Percentiles rank a stretch among this genome's conserved stretches.
These are phyloP conservation scores for Earliella scabrosa DNA, from an alignment of 1,284 basidiomycete species.

Conservation along the genomic window DNA sequence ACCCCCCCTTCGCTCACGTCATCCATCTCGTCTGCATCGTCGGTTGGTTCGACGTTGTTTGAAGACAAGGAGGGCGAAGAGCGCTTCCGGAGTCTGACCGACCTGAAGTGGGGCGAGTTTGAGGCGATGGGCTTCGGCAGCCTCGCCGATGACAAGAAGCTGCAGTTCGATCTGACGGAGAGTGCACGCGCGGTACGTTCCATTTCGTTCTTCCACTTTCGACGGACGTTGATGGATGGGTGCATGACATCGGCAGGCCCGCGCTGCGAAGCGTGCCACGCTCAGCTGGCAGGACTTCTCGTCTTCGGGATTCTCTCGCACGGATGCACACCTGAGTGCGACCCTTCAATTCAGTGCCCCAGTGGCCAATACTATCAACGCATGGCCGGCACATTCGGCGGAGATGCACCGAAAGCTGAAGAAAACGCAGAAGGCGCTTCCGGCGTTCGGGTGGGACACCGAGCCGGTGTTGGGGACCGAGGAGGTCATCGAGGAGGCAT, in stretches of 20 bases:
- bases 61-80: conserved; percentile 54
- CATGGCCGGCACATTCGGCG: conserved; percentile 75
- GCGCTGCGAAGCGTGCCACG: conserved; percentile 73
- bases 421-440: conserved; percentile 80
- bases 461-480: conserved; percentile 75
- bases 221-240: not conserved
- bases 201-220: not conserved
- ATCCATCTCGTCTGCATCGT: conserved; percentile 36
- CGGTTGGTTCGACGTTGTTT: conserved; percentile 36
- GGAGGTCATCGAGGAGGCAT: conserved; percentile 83
- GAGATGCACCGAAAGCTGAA: conserved; percentile 79
- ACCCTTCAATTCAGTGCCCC: conserved; percentile 84
- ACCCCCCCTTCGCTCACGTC: conserved; percentile 34
- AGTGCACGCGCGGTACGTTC: conserved; percentile 73
- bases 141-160: conserved; percentile 60
- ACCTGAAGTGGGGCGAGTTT: conserved; percentile 89
- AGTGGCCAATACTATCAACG: conserved; percentile 61
- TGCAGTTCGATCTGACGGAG: conserved; percentile 89
- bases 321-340: conserved; percentile 71
- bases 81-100: conserved; percentile 78
- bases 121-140: conserved; percentile 79
- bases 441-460: conserved; percentile 86
- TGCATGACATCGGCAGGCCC: conserved; percentile 50
- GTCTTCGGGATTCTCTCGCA: conserved; percentile 75
- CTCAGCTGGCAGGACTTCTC: conserved; percentile 90